Evolutionary conservation across 331 rosid species (phyloP), one percentile per base, ranked within the genome.

Genomic region (Dryas integrifolia): DNA sequence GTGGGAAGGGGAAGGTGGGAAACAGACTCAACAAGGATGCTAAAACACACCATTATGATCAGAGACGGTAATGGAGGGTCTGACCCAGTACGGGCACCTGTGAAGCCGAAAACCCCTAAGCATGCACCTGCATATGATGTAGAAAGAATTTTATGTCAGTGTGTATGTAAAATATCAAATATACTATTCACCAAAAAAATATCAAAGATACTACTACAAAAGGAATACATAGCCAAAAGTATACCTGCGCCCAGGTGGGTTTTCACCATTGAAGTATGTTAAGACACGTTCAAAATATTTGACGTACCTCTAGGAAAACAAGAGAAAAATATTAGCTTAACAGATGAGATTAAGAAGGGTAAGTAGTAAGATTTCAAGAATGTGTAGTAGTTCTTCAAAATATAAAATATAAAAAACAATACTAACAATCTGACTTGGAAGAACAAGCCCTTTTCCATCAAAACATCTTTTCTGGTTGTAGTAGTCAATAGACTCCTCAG

Each of bases 361-460:
- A 38, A 18, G 58, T 74, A 16, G 73, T 18, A 67, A 52, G n/a
- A 81, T 71, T 43, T 55, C 43, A 73, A 70, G 62, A 73, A 44
- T 48, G 45, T 18, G 47, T 60, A 55, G 47, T 60, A 55, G 76
- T 70, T 62, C 59, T 57, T 45, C 38, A 56, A 72, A 57, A 12
- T 77, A 67, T n/a, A 67, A 71, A 68, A 72, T 49, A 60, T 63
- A 30, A 69, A 49, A 79, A 74, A 74, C 38, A 58, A 58, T 69
- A 86, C 99, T 88, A 75, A 95, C 99, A 87, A 95, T 95, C 90
- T 95, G 99, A 87, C 99, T 95, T 2, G 99, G 98, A 67, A 92
- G 87, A 81, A 95, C 72, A 81, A 95, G 97, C 73, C 97, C 99
- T 68, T 92, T 95, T 62, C 93, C 98, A 78, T 92, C 98, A 64